Evolutionary conservation across 768 basidiomycete genomes (phyloP).

Genomic region (Pleurotus giganteus): DNA sequence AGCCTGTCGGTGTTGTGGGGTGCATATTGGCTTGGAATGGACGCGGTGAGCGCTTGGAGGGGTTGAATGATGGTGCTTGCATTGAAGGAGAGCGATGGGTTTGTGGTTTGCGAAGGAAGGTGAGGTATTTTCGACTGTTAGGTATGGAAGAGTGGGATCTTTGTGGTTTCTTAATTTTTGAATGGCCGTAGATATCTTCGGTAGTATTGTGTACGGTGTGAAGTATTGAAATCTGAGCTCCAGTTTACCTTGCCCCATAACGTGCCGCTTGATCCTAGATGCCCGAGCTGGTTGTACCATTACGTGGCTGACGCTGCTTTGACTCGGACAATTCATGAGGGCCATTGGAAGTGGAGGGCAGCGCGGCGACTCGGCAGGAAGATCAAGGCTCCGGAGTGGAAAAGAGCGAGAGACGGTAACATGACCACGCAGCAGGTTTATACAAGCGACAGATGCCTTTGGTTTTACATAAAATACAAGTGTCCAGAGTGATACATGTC

Average conservation of each 20-base stretch:
- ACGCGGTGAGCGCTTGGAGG: constrained; percentile 4
- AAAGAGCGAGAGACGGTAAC: no score
- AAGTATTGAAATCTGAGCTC: not conserved
- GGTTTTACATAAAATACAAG: no score
- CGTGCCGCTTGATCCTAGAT: no score
- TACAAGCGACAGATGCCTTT: no score
- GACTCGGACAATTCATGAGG: no score
- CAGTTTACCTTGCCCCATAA: constrained; percentile 5
- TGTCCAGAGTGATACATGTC: no score
- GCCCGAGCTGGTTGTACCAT: no score
- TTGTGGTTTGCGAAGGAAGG: not conserved
- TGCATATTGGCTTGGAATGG: constrained; percentile 1
- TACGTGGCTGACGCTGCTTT: no score
- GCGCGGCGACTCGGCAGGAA: no score
- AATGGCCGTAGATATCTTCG: not conserved
- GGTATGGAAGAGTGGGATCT: not conserved
- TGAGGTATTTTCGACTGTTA: not conserved
- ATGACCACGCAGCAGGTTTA: no score
- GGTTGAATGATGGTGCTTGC: not conserved
- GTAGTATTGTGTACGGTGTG: not conserved
- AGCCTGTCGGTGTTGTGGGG: constrained; percentile 1
- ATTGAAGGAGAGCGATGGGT: not conserved
- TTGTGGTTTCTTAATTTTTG: not conserved
- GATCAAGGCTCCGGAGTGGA: no score
- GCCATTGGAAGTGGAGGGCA: no score